These are phyloP conservation scores for Stagonosporopsis chrysanthemi DNA, from an alignment of 2,329 filamentous ascomycete species.

Conservation along the genomic window DNA sequence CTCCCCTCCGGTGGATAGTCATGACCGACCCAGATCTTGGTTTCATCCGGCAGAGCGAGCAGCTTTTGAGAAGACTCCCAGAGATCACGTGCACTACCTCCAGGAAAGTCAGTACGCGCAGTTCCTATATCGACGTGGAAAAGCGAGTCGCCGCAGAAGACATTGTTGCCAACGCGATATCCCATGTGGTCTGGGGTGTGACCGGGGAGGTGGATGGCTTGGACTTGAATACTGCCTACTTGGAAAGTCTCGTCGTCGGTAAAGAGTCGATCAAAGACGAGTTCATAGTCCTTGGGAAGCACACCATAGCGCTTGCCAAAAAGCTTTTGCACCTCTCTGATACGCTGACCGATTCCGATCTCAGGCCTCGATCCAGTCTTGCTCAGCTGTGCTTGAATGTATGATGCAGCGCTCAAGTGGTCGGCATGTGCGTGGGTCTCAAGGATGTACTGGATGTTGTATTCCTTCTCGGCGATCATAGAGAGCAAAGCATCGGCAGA, in stretches of 20 bases:
- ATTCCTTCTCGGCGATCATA: slow-evolving; percentile 54
- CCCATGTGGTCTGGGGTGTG: slow-evolving; percentile 69
- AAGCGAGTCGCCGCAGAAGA: slow-evolving; percentile 49
- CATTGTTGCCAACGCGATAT: slow-evolving; percentile 60
- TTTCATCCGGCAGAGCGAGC: slow-evolving; percentile 36
- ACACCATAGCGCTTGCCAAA: slow-evolving; percentile 62
- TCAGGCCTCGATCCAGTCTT: slow-evolving; percentile 43
- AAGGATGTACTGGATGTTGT: slow-evolving; percentile 61
- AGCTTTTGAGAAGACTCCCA: slow-evolving; percentile 40
- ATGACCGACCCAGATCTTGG: slow-evolving; percentile 47
- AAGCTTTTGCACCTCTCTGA: slow-evolving; percentile 59
- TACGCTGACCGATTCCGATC: slow-evolving; percentile 65
- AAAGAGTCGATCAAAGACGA: slow-evolving; percentile 62
- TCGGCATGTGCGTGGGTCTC: slow-evolving; percentile 71
- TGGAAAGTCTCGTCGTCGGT: slow-evolving; percentile 62
- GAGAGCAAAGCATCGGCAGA: slow-evolving; percentile 62
- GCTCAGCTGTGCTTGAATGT: slow-evolving; percentile 57
- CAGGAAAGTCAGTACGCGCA: slow-evolving; percentile 47
- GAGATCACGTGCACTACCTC: slow-evolving; percentile 39
- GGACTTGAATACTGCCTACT: slow-evolving; percentile 57
- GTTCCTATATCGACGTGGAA: slow-evolving; percentile 47
- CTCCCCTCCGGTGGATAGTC: slow-evolving; percentile 42
- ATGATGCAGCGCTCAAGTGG: slow-evolving; percentile 66
- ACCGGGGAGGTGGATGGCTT: slow-evolving; percentile 64
- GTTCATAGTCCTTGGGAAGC: slow-evolving; percentile 51